These are phyloP conservation scores for Silybum marianum DNA, from an alignment of 129 eudicot genomes.

Conservation along the genomic window DNA sequence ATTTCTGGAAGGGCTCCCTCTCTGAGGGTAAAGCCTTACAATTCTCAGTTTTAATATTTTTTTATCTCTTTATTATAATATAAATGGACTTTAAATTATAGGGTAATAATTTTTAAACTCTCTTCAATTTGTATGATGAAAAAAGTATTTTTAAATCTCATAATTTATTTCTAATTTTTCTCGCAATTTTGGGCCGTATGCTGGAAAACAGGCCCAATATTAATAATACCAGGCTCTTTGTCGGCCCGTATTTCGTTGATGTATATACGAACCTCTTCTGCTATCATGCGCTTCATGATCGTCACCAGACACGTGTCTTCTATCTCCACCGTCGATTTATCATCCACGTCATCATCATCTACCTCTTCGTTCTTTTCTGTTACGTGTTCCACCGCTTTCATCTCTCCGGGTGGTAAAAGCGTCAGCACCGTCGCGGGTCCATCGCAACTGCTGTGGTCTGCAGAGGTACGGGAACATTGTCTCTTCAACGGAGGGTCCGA, in stretches of 20 bases:
- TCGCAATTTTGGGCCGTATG: not conserved
- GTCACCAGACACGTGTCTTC: slow-evolving; percentile 47
- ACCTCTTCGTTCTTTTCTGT: slow-evolving; percentile 25
- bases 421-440: slow-evolving; percentile 53
- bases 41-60: not conserved
- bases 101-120: no score
- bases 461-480: slow-evolving; percentile 33
- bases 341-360: slow-evolving; percentile 27
- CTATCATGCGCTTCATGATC: slow-evolving; percentile 70
- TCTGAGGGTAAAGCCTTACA: slow-evolving; percentile 29
- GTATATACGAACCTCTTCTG: slow-evolving; percentile 70
- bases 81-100: no score
- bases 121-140: not conserved
- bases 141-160: no score
- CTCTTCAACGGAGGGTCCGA: slow-evolving; percentile 45
- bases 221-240: slow-evolving; percentile 8
- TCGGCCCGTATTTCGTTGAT: slow-evolving; percentile 41
- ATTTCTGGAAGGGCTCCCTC: slow-evolving; percentile 32
- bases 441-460: slow-evolving; percentile 38
- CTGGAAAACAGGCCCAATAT: slow-evolving; percentile 1
- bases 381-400: slow-evolving; percentile 22
- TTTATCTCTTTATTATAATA: no score
- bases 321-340: slow-evolving; percentile 40
- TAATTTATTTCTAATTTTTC: no score
- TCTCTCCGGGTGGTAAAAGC: slow-evolving; percentile 61